Evolutionary conservation across 768 basidiomycete species (phyloP), one percentile per base, ranked within the genome.

Genomic region (Boletellus emodensis): DNA sequence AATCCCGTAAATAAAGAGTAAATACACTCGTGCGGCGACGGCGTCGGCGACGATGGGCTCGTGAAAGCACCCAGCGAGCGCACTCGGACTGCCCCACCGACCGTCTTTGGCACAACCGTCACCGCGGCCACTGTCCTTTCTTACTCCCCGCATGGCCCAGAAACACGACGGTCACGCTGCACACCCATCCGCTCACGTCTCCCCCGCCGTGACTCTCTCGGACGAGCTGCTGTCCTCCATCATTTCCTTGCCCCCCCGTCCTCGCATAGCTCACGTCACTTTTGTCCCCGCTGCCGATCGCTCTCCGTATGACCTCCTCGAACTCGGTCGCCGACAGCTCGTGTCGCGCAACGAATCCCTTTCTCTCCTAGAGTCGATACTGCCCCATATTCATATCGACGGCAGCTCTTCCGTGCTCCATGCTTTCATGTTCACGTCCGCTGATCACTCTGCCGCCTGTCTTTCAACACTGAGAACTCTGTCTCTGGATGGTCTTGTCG

Each of bases 241-340:
- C 33, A 72, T 84, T 48, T 40, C 72, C 40, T 62, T 84, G 8
- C 79, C 80, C 0, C 49, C 62, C 15, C 53, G 72, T 51, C 61
- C 78, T 14, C 64, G 60, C 51, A 71, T 87, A 52, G 65, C 64
- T 18, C 82, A 75, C 56, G 69, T 72, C 32, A 71, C 74, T 48
- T 81, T 77, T 63, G 51, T 64, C 13, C 71, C 74, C 12, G 56
- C 57, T 24, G 55, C 57, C 26, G 62, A 57, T 39, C 57, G 56
- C 14, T 35, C 52, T 40, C 18, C 68, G 53, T 60, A 71, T 38
- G 77, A 81, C 44, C 57, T 65, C 40, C 64, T 88, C 51, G 85
- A 89, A 59, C 54, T 67, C 14, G 84, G 80, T 4, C 75, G 87
- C 52, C 74, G 78, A 50, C 63, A 65, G 6, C 57, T 86, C 3